Base-by-base conservation (phyloP, 129 eudicot genomes). In the Sambucus nigra region DNA sequence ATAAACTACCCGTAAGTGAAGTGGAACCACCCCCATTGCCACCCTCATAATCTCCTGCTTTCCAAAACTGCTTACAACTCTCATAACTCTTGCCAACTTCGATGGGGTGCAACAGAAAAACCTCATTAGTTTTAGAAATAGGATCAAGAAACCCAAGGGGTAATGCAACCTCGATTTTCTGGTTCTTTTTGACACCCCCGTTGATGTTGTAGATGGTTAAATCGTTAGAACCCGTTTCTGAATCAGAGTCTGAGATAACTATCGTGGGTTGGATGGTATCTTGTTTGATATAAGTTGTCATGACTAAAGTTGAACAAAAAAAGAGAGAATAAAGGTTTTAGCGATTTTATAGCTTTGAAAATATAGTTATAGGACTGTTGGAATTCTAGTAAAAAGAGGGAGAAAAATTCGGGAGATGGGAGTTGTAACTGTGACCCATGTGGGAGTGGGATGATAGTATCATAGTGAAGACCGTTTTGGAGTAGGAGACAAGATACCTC, bases 61-160 rank as follows among this genome's bases (percentile, higher is more conserved):
- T 84, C 88, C 88, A 84, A 32, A 84, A 84, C 60, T 84, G 88
- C 63, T 71, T 84, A 52, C 65, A 68, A 9, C 65, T 48, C n/a
- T 47, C 13, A 21, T 33, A 22, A 20, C 2, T 52, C 54, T 20
- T 18, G 44, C 9, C 69, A 50, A 25, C 51, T 18, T 21, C 18
- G 42, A 2, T 52, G 44, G 20, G 61, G 25, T 15, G 61, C 54
- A 53, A 44, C 54, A 0, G 61, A 5, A 16, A 16, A 25, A 12
- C 13, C n/a, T 23, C 8, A 50, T 5, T 19, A 25, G 7, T 24
- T 2, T 7, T 50, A 4, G 25, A 48, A 20, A 77, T 64, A 22
- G 78, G 89, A 49, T 77, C 89, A 5, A 85, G 69, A 69, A 80
- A 85, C 15, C 86, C 81, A 4, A 47, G 50, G 9, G 95, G 95